These are phyloP conservation scores for Fusarium tuaranense DNA, from an alignment of 2,329 filamentous ascomycete genomes.

Conservation along the genomic window DNA sequence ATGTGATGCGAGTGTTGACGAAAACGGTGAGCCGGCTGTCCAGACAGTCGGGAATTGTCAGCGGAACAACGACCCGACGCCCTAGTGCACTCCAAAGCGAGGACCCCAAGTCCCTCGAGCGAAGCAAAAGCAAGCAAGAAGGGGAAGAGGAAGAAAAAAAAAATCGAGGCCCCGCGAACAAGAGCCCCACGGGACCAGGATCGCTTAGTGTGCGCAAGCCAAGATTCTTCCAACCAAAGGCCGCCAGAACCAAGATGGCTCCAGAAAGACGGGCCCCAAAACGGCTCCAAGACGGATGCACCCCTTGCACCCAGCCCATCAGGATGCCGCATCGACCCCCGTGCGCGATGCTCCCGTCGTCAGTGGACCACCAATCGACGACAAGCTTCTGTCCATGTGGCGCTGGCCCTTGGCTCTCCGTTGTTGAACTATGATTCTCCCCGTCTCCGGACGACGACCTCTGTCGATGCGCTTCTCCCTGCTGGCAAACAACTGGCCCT, in stretches of 20 bases:
- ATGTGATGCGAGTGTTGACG: conserved; percentile 6
- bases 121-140: background rate
- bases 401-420: conserved; percentile 41
- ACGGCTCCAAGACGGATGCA: conserved; percentile 11
- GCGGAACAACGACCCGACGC: conserved; percentile 22
- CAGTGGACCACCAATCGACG: conserved; percentile 48
- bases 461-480: conserved; percentile 17
- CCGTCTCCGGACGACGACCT: conserved; percentile 8
- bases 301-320: conserved; percentile 45
- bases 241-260: conserved; percentile 15
- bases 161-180: conserved; percentile 4
- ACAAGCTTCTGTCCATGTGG: conserved; percentile 45
- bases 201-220: background rate
- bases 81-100: conserved; percentile 4
- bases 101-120: background rate
- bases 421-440: conserved; percentile 26
- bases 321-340: conserved; percentile 44
- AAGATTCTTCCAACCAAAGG: conserved; percentile 6
- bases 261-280: conserved; percentile 16
- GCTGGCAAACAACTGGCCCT: conserved; percentile 20
- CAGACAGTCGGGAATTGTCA: conserved; percentile 30
- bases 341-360: conserved; percentile 46
- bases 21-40: conserved; percentile 17
- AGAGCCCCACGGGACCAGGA: conserved; percentile 20
- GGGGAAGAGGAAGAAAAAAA: background rate